Evolutionary conservation across 805 yeast genomes (phyloP), one percentile per base, ranked within the genome.

Genomic region (Yarrowia alimentaria): DNA sequence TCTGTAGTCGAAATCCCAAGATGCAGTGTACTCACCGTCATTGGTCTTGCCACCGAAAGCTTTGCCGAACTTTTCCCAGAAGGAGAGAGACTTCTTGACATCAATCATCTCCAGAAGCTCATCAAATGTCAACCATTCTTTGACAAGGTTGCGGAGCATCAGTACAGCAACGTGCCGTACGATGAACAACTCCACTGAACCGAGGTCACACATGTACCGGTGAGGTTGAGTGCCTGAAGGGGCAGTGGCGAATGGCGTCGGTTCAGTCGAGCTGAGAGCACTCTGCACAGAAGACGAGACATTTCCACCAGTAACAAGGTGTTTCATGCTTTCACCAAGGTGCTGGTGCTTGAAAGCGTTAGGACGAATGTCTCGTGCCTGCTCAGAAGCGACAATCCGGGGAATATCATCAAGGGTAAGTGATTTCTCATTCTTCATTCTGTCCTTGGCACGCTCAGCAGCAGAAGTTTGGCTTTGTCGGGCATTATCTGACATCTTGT

Each of bases 351-450:
- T 81, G 68, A 84, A 90, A 0, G 96, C 95, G 65, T 89, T 89
- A 2, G 97, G 96, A 53, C 95, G 76, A 61, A 85, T 83, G 55
- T 87, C 96, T 56, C 96, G 74, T 0, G 98, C 96, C 65, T 91
- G 96, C 60, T 93, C 97, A 8, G 95, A 91, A 2, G 97, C 95
- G 6, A 93, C 97, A 62, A 93, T 91, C 57, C 98, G 76, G 6
- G 98, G 96, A 59, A 93, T 93, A 66, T 93, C 99, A 66, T 93
- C 98, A 59, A 93, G 75, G 0, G 97, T 91, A 49, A 93, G 75
- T 0, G 91, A 83, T 58, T 85, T 86, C 58, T 91, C 94, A 60
- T 80, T 85, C 60, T 83, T 79, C 51, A 89, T 75, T 42, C 86
- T 72, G 57, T 79, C 83, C 1, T 88, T 76, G 0, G 90, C 81